phyloP scores from a whole-genome alignment of 2,329 filamentous ascomycete genomes.

The Daldinia sp. region DNA sequence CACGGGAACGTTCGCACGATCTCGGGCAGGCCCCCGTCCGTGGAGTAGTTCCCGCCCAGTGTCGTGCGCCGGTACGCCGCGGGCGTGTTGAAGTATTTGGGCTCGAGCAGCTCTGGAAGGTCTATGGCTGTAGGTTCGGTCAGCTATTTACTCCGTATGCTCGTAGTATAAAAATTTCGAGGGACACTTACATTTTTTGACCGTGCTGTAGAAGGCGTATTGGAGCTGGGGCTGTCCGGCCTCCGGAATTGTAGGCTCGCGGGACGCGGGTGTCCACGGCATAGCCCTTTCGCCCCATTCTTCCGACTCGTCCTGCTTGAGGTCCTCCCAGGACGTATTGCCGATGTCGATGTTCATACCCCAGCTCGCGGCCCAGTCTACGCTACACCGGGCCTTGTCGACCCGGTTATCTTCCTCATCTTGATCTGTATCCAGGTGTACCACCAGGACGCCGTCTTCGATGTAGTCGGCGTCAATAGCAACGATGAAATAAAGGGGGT shows the following conservation, averaged over 20 bases:
- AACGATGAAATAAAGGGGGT: conserved; percentile 13
- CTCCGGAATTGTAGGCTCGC: not conserved
- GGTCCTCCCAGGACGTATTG: conserved; percentile 1
- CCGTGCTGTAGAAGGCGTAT: not conserved
- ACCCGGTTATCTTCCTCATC: not conserved
- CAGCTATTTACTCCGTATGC: not conserved
- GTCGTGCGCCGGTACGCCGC: not conserved
- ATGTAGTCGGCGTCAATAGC: not conserved
- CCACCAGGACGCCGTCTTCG: not conserved
- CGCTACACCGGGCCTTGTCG: not conserved
- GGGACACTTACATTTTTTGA: not conserved
- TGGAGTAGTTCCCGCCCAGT: not conserved
- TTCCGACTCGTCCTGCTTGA: not conserved
- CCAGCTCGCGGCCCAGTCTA: conserved; percentile 3
- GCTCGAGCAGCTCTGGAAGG: not conserved
- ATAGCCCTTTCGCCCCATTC: not conserved
- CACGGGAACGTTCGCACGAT: not conserved
- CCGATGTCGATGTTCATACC: not conserved
- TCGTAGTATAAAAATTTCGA: too few relatives aligned
- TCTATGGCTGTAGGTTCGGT: not conserved
- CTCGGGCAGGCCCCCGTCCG: not conserved
- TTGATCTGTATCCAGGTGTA: not conserved
- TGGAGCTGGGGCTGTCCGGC: not conserved
- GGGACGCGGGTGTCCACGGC: not conserved
- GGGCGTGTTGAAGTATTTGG: not conserved